These are phyloP conservation scores for Mycena chlorophos DNA, from an alignment of 768 basidiomycete species.

Conservation along the genomic window DNA sequence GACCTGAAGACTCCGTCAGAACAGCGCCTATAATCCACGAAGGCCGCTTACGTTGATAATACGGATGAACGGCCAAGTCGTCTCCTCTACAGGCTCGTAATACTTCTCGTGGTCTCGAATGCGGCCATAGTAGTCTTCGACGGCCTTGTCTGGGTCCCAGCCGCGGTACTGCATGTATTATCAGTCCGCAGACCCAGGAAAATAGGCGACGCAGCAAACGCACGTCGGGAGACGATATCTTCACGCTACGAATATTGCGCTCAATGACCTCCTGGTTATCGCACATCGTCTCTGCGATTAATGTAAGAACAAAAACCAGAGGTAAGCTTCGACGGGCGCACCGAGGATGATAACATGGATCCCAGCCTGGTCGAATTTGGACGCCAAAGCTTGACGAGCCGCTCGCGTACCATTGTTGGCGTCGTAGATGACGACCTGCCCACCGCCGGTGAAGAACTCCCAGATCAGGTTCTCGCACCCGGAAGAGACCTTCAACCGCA, in stretches of 20 bases:
- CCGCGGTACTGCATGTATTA: slow-evolving; percentile 66
- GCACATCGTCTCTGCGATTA: slow-evolving; percentile 75
- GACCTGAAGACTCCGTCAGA: slow-evolving; percentile 48
- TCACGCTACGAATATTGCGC: slow-evolving; percentile 91
- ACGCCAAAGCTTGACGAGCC: slow-evolving; percentile 67
- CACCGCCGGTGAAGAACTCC: slow-evolving; percentile 83
- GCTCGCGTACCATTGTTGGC: slow-evolving; percentile 87
- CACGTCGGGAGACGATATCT: slow-evolving; percentile 97
- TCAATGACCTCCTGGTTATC: slow-evolving; percentile 92
- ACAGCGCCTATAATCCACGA: background rate
- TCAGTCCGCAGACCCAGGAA: slow-evolving; percentile 4
- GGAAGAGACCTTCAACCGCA: slow-evolving; percentile 70
- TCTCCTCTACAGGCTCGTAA: slow-evolving; percentile 91
- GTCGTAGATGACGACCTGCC: slow-evolving; percentile 98
- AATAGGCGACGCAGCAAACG: slow-evolving; percentile 31
- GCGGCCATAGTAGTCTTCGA: slow-evolving; percentile 88
- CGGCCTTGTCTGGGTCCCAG: slow-evolving; percentile 91
- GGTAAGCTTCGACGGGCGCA: slow-evolving; percentile 32
- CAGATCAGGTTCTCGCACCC: slow-evolving; percentile 90
- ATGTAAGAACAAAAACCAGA: background rate
- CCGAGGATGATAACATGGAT: slow-evolving; percentile 95
- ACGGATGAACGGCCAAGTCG: slow-evolving; percentile 90
- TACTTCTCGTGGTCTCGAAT: slow-evolving; percentile 83
- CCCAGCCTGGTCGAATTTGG: slow-evolving; percentile 82
- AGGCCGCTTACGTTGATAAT: slow-evolving; percentile 74